Evolutionary conservation across 331 rosid genomes (phyloP).

Genomic region (Pyrus hybrid): DNA sequence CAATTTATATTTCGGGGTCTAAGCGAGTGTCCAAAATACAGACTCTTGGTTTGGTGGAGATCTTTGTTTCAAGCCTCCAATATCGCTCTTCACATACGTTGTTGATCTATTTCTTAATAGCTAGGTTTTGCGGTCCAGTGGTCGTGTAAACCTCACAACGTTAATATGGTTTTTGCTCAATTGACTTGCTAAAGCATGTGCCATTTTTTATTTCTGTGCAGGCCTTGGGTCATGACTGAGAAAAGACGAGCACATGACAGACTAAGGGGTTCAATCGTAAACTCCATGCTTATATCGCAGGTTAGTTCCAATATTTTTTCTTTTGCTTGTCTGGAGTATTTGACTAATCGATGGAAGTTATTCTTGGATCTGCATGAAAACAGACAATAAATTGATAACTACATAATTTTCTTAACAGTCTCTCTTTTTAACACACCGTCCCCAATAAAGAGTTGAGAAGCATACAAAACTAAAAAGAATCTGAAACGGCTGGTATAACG

Average conservation of each 20-base stretch:
- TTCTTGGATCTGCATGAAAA: neutral
- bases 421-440: neutral
- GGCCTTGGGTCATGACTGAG: constrained; percentile 72
- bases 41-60: neutral
- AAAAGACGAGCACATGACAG: constrained; percentile 18
- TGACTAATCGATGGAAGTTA: neutral
- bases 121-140: neutral
- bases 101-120: neutral
- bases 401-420: neutral
- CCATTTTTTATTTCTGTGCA: constrained; percentile 24
- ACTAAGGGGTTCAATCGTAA: constrained; percentile 29
- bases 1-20: neutral
- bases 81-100: neutral
- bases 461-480: neutral
- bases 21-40: neutral
- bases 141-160: neutral
- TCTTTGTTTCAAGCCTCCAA: neutral
- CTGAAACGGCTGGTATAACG: neutral
- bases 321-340: neutral
- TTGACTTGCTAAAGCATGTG: neutral
- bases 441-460: neutral
- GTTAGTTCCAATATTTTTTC: constrained; percentile 21
- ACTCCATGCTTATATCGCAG: constrained; percentile 26
- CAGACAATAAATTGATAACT: neutral
- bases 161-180: neutral